phyloP scores from a whole-genome alignment of 176 grass and related monocot genomes.

The Carex scoparia region DNA sequence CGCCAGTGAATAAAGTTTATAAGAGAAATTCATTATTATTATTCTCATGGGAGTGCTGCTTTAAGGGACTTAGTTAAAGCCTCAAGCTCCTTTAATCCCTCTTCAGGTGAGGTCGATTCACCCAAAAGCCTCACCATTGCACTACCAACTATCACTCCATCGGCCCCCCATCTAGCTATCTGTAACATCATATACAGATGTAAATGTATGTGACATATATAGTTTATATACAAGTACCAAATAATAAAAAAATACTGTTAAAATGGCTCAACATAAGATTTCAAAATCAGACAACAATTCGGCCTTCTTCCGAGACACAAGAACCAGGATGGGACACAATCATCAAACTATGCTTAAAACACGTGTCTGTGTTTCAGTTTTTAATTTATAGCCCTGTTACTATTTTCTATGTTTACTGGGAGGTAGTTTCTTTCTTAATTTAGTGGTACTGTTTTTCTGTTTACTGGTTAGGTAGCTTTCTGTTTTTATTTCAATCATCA shows the following conservation, averaged over 20 bases:
- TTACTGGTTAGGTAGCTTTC: no score
- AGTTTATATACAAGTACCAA: background rate
- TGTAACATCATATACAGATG: slow-evolving; percentile 10
- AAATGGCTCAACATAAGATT: background rate
- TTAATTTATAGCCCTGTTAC: no score
- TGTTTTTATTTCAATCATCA: no score
- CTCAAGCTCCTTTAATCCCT: slow-evolving; percentile 84
- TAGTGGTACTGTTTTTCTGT: no score
- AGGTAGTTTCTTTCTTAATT: no score
- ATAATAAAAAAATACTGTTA: background rate
- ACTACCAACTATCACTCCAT: slow-evolving; percentile 89
- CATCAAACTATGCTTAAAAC: no score
- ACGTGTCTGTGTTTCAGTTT: no score
- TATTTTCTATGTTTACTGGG: no score
- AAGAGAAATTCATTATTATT: background rate
- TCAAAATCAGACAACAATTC: background rate
- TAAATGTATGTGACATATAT: no score
- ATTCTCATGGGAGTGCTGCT: slow-evolving; percentile 59
- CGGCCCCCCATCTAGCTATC: slow-evolving; percentile 82
- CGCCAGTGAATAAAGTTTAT: background rate
- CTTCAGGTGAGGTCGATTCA: slow-evolving; percentile 65
- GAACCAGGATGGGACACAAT: no score
- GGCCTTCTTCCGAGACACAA: no score
- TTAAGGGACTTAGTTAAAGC: slow-evolving; percentile 67
- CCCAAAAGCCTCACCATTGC: slow-evolving; percentile 78